Conservation (phyloP, 2,329 filamentous ascomycete species). For the Coniosporium tulheliwenetii region DNA sequence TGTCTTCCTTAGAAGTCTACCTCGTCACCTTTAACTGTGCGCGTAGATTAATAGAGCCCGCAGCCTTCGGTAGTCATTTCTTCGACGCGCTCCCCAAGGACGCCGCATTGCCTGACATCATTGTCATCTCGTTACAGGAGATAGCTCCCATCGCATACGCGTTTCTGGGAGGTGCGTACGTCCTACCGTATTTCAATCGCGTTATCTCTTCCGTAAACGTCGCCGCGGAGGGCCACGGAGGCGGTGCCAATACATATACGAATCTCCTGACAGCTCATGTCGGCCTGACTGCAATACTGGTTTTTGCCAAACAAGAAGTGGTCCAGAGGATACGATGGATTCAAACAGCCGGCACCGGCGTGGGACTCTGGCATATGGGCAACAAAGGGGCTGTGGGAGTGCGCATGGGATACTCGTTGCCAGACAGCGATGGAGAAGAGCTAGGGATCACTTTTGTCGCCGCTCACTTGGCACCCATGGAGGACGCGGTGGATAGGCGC, state of each 20-base stretch:
- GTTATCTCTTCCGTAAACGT: constrained; percentile 58
- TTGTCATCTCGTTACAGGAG: constrained; percentile 67
- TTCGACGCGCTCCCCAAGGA: constrained; percentile 47
- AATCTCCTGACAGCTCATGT: constrained; percentile 58
- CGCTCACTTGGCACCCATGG: constrained; percentile 79
- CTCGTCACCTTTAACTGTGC: constrained; percentile 85
- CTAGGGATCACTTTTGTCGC: constrained; percentile 72
- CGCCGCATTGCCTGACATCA: constrained; percentile 38
- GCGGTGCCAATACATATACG: constrained; percentile 40
- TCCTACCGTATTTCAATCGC: constrained; percentile 59
- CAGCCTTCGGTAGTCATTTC: constrained; percentile 35
- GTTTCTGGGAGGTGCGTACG: constrained; percentile 70
- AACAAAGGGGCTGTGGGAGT: constrained; percentile 89
- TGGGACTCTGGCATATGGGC: constrained; percentile 77
- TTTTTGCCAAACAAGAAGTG: constrained; percentile 55
- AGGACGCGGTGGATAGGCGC: constrained; percentile 56
- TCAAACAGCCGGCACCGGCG: constrained; percentile 68
- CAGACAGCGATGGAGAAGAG: constrained; percentile 19
- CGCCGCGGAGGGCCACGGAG: constrained; percentile 37
- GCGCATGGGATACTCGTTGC: constrained; percentile 43
- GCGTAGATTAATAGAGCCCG: constrained; percentile 51
- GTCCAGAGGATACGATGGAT: constrained; percentile 45
- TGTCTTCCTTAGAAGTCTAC: constrained; percentile 47
- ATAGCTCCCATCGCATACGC: constrained; percentile 69
- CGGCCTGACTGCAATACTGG: constrained; percentile 79